A percentile compares a stretch with the other conserved stretches of the same genome.
These are phyloP conservation scores for Eremomyces bilateralis DNA, from an alignment of 495 filamentous ascomycete genomes.

Conservation along the genomic window DNA sequence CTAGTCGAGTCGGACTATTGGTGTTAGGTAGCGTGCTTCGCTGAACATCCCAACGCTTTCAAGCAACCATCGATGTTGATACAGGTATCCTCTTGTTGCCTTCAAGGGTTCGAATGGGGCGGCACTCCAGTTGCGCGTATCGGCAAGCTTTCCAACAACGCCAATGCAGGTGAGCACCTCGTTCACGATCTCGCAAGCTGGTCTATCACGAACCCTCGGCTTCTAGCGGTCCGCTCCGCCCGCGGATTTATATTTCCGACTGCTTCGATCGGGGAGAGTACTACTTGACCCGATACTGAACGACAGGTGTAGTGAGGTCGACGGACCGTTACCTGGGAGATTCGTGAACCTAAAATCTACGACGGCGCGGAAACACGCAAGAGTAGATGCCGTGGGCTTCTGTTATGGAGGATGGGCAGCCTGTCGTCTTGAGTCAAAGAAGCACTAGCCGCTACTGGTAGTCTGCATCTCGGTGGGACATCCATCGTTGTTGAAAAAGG, in stretches of 20 bases:
- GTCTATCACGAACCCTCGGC: conserved; percentile 27
- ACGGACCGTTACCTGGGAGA: conserved; percentile 23
- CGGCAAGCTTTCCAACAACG: conserved; percentile 9
- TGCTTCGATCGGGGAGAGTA: conserved; percentile 16
- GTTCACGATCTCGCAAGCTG: conserved; percentile 31
- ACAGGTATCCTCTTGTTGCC: no score
- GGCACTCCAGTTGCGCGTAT: conserved; percentile 10
- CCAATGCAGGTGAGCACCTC: conserved; percentile 21
- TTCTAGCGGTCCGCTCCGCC: conserved; percentile 30
- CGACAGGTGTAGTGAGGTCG: conserved; percentile 17
- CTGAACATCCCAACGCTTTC: no score
- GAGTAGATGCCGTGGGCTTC: conserved; percentile 33
- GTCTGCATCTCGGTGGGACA: conserved; percentile 32
- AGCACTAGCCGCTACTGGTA: conserved; percentile 23
- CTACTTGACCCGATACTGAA: conserved; percentile 17
- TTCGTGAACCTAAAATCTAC: conserved; percentile 31
- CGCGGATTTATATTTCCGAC: conserved; percentile 28
- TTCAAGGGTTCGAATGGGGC: conserved; percentile 15
- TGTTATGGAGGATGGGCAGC: conserved; percentile 41
- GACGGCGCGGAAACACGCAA: conserved; percentile 21
- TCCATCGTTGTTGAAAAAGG: conserved; percentile 25
- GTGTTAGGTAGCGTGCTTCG: no score
- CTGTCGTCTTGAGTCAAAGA: conserved; percentile 24
- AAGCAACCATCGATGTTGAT: no score
- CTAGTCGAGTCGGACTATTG: no score